These are phyloP conservation scores for Plasmodium chabaudi DNA, from an alignment of 169 alveolate species.

Conservation along the genomic window DNA sequence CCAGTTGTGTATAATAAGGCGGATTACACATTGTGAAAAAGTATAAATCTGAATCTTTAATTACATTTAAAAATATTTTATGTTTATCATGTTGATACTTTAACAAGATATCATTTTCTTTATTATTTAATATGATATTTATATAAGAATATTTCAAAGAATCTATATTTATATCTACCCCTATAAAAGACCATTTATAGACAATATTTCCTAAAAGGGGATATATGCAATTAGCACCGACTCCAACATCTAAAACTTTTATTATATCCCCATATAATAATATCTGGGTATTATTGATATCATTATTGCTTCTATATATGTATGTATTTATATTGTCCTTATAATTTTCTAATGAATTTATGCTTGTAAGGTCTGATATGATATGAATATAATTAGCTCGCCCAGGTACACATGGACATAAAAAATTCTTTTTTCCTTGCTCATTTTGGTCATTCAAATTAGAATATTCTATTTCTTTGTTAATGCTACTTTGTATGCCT, in stretches of 20 bases:
- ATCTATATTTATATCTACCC: slow-evolving; percentile 60
- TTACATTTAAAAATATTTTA: slow-evolving; percentile 36
- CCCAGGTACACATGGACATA: slow-evolving; percentile 85
- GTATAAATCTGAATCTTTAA: slow-evolving; percentile 41
- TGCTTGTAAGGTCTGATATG: slow-evolving; percentile 73
- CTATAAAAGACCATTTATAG: slow-evolving; percentile 83
- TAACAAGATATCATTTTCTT: slow-evolving; percentile 40
- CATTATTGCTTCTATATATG: not conserved
- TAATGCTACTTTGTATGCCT: not conserved
- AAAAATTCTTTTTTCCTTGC: not conserved
- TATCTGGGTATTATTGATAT: not conserved
- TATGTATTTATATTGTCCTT: not conserved
- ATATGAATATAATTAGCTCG: slow-evolving; percentile 81
- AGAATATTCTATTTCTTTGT: slow-evolving; percentile 1
- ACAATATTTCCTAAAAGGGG: slow-evolving; percentile 82
- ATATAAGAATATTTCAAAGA: slow-evolving; percentile 34
- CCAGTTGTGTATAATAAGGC: slow-evolving; percentile 39
- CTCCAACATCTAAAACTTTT: slow-evolving; percentile 84
- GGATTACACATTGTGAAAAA: slow-evolving; percentile 73
- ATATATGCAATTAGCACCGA: slow-evolving; percentile 85
- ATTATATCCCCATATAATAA: slow-evolving; percentile 65
- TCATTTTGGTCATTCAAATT: slow-evolving; percentile 2
- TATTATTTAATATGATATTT: slow-evolving; percentile 41
- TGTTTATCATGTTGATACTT: slow-evolving; percentile 72
- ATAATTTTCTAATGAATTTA: not conserved